Conservation (phyloP, 345 rosid genomes). For the Psidium guajava region DNA sequence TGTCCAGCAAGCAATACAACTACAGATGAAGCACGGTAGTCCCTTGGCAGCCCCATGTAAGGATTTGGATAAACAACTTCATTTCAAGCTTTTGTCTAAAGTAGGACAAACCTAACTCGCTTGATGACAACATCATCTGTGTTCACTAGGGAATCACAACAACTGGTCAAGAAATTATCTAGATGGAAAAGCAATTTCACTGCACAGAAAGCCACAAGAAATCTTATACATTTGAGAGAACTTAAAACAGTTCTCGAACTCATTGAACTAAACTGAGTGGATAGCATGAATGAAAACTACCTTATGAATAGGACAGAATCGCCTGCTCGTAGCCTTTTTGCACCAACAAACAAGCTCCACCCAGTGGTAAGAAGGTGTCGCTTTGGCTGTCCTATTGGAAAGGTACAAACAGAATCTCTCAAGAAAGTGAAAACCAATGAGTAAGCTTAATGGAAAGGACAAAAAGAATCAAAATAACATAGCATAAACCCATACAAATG, state of each 20-base stretch:
- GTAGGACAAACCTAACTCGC: background rate
- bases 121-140: background rate
- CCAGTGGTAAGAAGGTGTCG: conserved; percentile 96
- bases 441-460: background rate
- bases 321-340: conserved; percentile 93
- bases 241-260: background rate
- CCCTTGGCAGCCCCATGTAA: background rate
- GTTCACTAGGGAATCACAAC: background rate
- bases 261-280: background rate
- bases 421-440: background rate
- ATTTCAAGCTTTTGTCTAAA: background rate
- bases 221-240: background rate
- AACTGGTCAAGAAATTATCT: background rate
- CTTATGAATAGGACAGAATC: conserved; percentile 94
- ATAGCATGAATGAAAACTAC: conserved; percentile 17
- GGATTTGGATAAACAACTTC: background rate
- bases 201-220: background rate
- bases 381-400: conserved; percentile 86
- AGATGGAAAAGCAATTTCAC: background rate
- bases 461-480: background rate
- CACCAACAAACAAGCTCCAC: conserved; percentile 95
- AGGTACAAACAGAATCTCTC: background rate
- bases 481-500: background rate
- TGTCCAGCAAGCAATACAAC: background rate
- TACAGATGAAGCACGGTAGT: background rate